Evolutionary conservation across 352 stramenopile species (phyloP).

Genomic region (Lagenidium giganteum): DNA sequence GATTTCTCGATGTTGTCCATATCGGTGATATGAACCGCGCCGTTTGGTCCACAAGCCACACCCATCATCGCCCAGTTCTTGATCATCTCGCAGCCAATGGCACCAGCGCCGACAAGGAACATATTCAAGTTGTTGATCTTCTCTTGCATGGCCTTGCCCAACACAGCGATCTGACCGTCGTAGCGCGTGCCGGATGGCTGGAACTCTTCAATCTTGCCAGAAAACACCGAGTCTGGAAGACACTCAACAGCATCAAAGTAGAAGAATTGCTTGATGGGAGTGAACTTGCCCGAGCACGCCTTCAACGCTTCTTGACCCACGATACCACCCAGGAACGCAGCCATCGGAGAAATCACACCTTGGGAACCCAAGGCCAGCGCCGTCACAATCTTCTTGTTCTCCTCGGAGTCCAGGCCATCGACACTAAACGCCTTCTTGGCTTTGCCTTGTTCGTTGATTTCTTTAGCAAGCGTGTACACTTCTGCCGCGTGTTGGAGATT

Average conservation of each 20-base stretch:
- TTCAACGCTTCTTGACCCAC: slow-evolving; percentile 98
- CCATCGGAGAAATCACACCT: slow-evolving; percentile 95
- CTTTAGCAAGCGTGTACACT: slow-evolving; percentile 76
- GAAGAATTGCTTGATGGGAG: slow-evolving; percentile 98
- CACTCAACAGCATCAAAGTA: slow-evolving; percentile 98
- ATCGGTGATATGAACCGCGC: slow-evolving; percentile 95
- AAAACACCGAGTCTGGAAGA: slow-evolving; percentile 86
- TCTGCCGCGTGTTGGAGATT: slow-evolving; percentile 78
- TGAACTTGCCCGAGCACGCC: slow-evolving; percentile 98
- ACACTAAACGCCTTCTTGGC: slow-evolving; percentile 59
- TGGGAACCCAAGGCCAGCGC: slow-evolving; percentile 82
- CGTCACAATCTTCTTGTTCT: slow-evolving; percentile 73
- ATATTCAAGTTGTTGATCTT: slow-evolving; percentile 87
- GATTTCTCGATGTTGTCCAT: slow-evolving; percentile 99
- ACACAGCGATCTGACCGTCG: slow-evolving; percentile 92
- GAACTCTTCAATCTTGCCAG: slow-evolving; percentile 47
- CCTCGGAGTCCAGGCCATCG: slow-evolving; percentile 50
- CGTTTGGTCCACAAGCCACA: slow-evolving; percentile 83
- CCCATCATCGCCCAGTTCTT: slow-evolving; percentile 99
- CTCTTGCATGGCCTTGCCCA: slow-evolving; percentile 72
- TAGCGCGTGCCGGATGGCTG: slow-evolving; percentile 78
- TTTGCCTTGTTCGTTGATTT: slow-evolving; percentile 71
- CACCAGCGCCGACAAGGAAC: slow-evolving; percentile 98
- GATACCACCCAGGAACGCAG: slow-evolving; percentile 95
- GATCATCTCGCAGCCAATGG: slow-evolving; percentile 99